These are phyloP conservation scores for Friedmanniomyces simplex DNA, from an alignment of 495 filamentous ascomycete genomes.

Conservation along the genomic window DNA sequence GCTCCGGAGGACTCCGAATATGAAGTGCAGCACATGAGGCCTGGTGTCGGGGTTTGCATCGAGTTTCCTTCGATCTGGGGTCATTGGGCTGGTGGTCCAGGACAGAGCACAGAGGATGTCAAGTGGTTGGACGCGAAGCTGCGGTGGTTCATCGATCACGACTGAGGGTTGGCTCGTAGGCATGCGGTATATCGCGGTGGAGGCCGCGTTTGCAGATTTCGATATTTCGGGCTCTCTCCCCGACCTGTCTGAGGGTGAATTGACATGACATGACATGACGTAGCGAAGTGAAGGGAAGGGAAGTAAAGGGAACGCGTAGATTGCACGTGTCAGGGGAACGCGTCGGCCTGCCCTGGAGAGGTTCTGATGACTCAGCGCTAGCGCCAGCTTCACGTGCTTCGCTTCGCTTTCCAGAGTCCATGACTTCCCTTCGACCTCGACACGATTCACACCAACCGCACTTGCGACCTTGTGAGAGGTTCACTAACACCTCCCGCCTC, in stretches of 20 bases:
- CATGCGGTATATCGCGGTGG: neutral
- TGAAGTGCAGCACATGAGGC: constrained; percentile 54
- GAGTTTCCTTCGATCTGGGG: constrained; percentile 40
- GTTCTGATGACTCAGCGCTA: neutral
- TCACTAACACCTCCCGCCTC: neutral
- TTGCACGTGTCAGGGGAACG: neutral
- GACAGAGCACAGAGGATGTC: constrained; percentile 51
- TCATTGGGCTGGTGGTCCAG: constrained; percentile 38
- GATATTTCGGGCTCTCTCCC: too few species aligned
- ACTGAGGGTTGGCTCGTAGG: neutral
- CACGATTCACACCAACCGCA: neutral
- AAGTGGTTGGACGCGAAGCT: constrained; percentile 55
- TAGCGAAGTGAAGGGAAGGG: too few species aligned
- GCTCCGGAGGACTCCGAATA: constrained; percentile 59
- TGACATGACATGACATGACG: neutral
- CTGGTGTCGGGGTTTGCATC: constrained; percentile 47
- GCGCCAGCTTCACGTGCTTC: neutral
- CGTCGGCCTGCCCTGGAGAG: too few species aligned
- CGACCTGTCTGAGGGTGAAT: neutral
- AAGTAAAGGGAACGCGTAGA: too few species aligned
- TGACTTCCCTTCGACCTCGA: too few species aligned
- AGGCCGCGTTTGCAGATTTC: neutral
- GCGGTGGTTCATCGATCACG: constrained; percentile 34
- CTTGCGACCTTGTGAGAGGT: neutral
- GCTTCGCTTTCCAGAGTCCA: neutral